phyloP scores from a whole-genome alignment of 192 early-diverging fungal species.

The Linnemannia schmuckeri region DNA sequence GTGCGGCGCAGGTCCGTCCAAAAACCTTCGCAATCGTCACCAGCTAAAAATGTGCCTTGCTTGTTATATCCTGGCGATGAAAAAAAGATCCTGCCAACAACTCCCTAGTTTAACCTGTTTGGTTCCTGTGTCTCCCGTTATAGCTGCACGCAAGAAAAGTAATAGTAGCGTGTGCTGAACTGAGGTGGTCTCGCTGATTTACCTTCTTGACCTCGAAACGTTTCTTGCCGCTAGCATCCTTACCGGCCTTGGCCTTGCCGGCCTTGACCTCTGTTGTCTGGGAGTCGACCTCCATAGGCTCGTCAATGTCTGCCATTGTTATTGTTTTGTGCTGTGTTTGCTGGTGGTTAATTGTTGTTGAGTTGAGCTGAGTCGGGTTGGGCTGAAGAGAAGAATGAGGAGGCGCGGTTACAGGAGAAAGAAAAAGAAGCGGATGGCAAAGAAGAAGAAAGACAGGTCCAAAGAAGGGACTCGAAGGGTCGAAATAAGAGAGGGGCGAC shows the following conservation, averaged over 20 bases:
- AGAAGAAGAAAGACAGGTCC: background rate
- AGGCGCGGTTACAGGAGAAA: background rate
- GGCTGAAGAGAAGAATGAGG: background rate
- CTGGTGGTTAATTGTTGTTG: background rate
- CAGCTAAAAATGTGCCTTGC: too few relatives aligned
- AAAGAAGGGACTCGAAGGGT: background rate
- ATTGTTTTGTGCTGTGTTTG: background rate
- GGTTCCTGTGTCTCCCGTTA: background rate
- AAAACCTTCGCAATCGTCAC: too few relatives aligned
- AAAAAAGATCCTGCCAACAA: background rate
- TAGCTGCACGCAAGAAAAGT: background rate
- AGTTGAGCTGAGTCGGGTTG: background rate
- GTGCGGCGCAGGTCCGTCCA: background rate
- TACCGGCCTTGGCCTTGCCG: constrained; percentile 64
- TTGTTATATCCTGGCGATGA: background rate
- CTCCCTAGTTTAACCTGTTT: background rate
- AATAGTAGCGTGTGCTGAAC: background rate
- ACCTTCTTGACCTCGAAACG: constrained; percentile 98
- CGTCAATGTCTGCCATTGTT: constrained; percentile 49
- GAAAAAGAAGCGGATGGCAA: background rate
- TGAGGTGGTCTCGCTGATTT: constrained; percentile 8
- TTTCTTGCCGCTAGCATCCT: constrained; percentile 61
- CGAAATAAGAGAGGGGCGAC: background rate
- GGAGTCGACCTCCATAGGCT: constrained; percentile 52
- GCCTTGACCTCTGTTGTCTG: constrained; percentile 65